These are phyloP conservation scores for Elaeis guineensis DNA, from an alignment of 176 grass and related monocot species.

Conservation along the genomic window DNA sequence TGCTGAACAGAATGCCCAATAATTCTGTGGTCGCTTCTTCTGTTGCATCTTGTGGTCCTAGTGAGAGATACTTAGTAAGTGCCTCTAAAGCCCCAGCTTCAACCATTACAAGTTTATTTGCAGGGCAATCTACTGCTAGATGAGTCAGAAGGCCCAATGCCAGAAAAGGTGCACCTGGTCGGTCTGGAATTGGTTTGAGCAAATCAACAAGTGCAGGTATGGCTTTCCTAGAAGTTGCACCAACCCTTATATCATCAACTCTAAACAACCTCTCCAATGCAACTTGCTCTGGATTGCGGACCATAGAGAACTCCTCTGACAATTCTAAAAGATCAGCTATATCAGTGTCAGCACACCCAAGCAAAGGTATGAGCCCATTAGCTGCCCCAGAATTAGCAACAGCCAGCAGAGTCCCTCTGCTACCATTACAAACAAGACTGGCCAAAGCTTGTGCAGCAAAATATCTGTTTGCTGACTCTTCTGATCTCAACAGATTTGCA, in stretches of 20 bases:
- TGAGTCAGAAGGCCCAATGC: constrained; percentile 85
- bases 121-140: constrained; percentile 67
- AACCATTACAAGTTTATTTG: constrained; percentile 91
- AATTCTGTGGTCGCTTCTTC: constrained; percentile 98
- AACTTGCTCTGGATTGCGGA: constrained; percentile 81
- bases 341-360: constrained; percentile 90
- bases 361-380: constrained; percentile 84
- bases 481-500: constrained; percentile 85
- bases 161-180: constrained; percentile 98
- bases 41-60: constrained; percentile 85
- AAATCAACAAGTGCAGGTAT: constrained; percentile 97
- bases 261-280: constrained; percentile 85
- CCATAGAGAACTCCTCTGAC: constrained; percentile 86
- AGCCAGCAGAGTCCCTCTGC: constrained; percentile 90
- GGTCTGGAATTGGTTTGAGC: constrained; percentile 97
- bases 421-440: constrained; percentile 87
- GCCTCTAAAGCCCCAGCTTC: constrained; percentile 94
- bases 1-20: constrained; percentile 77
- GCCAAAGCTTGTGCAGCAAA: constrained; percentile 95
- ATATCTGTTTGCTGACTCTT: constrained; percentile 85
- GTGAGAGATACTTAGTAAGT: constrained; percentile 91
- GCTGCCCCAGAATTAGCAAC: constrained; percentile 96
- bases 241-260: constrained; percentile 93
- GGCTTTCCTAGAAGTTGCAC: constrained; percentile 82
- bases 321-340: constrained; percentile 92